A percentile compares a stretch with the other conserved stretches of the same genome.
Conservation (phyloP, 768 basidiomycete genomes). For the Auriscalpium vulgare region DNA sequence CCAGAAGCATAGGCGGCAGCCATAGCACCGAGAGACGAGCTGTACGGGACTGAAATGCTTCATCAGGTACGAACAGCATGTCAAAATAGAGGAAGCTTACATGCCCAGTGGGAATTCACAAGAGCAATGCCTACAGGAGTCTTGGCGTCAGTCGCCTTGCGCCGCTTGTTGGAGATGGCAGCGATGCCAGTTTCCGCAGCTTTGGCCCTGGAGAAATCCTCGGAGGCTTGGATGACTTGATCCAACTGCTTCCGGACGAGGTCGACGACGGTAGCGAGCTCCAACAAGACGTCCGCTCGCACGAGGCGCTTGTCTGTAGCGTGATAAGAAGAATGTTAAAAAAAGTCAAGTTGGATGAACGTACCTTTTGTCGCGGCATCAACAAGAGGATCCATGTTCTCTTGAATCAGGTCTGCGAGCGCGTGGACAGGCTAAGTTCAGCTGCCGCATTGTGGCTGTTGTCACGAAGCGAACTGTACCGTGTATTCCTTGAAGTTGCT, state of each 20-base stretch:
- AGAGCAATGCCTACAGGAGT: neutral
- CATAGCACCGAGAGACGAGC: neutral
- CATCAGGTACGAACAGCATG: neutral
- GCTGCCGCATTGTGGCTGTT: too few species aligned
- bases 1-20: neutral
- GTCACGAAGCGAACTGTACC: neutral
- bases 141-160: neutral
- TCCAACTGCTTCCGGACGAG: neutral
- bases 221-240: neutral
- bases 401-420: slow-evolving; percentile 1
- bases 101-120: slow-evolving; percentile 1
- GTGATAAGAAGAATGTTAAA: too few species aligned
- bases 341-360: neutral
- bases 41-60: slow-evolving; percentile 1
- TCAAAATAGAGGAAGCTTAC: neutral
- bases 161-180: neutral
- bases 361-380: neutral
- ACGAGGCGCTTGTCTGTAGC: neutral
- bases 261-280: neutral
- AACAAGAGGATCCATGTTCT: neutral
- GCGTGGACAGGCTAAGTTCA: too few species aligned
- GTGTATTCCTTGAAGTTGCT: slow-evolving; percentile 5
- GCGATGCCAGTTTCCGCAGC: neutral
- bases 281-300: neutral
- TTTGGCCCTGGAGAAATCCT: neutral